Evolutionary conservation across 2,329 filamentous ascomycete genomes (phyloP).

Genomic region (Xylariales sp.): DNA sequence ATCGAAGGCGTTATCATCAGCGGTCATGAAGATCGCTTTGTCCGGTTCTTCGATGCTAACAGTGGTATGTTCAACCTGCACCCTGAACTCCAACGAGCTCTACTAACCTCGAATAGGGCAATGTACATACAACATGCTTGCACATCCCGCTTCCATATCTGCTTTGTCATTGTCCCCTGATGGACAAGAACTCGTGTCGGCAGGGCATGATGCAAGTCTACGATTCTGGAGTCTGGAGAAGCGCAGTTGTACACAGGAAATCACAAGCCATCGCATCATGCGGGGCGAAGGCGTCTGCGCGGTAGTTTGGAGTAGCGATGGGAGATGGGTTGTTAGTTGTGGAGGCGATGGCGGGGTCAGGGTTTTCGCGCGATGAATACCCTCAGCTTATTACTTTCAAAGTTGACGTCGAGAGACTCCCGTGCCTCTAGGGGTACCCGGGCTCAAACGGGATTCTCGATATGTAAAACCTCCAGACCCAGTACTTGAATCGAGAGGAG

Average conservation of each 20-base stretch:
- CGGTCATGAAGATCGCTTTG: constrained; percentile 92
- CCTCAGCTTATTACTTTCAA: not conserved
- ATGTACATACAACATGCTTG: constrained; percentile 99
- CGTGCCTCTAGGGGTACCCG: too few relatives aligned
- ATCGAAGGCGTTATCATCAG: constrained; percentile 93
- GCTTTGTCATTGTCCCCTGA: constrained; percentile 88
- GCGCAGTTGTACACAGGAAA: constrained; percentile 89
- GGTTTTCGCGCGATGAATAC: constrained; percentile 63
- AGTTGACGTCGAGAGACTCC: not conserved
- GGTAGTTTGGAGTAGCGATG: constrained; percentile 94
- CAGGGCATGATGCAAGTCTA: constrained; percentile 90
- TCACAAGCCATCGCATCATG: constrained; percentile 90
- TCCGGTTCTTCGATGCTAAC: constrained; percentile 97
- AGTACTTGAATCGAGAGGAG: too few relatives aligned
- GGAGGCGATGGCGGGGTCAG: constrained; percentile 96
- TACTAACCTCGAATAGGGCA: constrained; percentile 59
- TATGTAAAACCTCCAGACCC: too few relatives aligned
- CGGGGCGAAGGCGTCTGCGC: constrained; percentile 91
- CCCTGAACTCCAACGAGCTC: not conserved
- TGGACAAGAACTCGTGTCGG: constrained; percentile 89
- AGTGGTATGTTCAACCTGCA: constrained; percentile 67
- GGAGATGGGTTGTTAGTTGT: constrained; percentile 88
- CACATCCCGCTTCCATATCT: constrained; percentile 89
- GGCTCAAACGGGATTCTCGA: too few relatives aligned
- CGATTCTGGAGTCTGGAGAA: constrained; percentile 98